These are phyloP conservation scores for Podosphaera xanthii DNA, from an alignment of 2,329 filamentous ascomycete species.

Conservation along the genomic window DNA sequence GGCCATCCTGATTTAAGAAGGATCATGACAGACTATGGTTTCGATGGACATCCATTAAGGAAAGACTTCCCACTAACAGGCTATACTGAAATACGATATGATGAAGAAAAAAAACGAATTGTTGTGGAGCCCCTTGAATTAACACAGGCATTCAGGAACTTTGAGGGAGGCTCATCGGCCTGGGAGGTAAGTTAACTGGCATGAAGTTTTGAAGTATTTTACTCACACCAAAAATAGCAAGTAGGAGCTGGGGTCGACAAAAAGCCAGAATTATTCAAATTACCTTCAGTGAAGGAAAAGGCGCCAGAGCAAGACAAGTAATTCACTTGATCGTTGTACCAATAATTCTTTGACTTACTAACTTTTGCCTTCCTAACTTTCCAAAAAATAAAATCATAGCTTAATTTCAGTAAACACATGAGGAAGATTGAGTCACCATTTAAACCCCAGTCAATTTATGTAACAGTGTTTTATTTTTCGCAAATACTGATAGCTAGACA, in stretches of 20 bases:
- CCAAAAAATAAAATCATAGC: too few species aligned
- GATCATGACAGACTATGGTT: constrained; percentile 99
- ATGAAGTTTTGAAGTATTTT: neutral
- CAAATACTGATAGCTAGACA: too few species aligned
- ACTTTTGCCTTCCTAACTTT: too few species aligned
- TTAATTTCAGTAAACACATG: too few species aligned
- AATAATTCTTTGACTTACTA: too few species aligned
- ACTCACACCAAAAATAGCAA: constrained; percentile 27
- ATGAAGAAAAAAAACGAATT: constrained; percentile 99
- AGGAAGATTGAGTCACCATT: too few species aligned
- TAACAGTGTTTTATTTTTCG: too few species aligned
- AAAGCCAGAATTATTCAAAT: constrained; percentile 73
- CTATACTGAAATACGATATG: constrained; percentile 93
- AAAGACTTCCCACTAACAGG: constrained; percentile 97
- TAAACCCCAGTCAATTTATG: too few species aligned
- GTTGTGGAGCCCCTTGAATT: constrained; percentile 94
- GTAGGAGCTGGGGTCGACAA: constrained; percentile 50
- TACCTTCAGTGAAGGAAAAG: constrained; percentile 58
- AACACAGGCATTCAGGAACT: constrained; percentile 96
- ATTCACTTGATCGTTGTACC: too few species aligned
- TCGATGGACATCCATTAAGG: constrained; percentile 87
- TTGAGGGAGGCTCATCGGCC: constrained; percentile 62
- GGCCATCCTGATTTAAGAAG: constrained; percentile 86
- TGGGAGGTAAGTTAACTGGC: constrained; percentile 35
- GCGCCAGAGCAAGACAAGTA: too few species aligned